Base-by-base conservation (phyloP, 305 asterid species). In the Solanum hybrid region DNA sequence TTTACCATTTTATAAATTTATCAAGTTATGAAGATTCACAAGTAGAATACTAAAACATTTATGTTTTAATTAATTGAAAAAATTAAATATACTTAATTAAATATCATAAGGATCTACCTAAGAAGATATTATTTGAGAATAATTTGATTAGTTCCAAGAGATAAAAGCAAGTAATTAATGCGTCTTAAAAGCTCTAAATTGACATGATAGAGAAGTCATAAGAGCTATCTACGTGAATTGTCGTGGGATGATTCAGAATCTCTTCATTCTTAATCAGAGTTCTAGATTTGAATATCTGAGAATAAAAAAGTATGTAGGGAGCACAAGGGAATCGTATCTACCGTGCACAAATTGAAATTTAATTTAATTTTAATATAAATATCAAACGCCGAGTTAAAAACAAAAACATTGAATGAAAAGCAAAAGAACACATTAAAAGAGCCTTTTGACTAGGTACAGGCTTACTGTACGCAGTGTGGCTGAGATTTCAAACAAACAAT, bases 331-430 rank as follows among this genome's bases (percentile, higher is more conserved):
- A 42, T 12, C 6, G 4, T 39, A 39, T 12, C 3, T 42, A 42
- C 7, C 6, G 1, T 13, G 64, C 64, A 14, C 3, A 3, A 46
- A 46, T 14, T 1, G 0, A 46, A 46, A 46, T 46, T 14, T 46
- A 5, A 46, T 46, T 46, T 13, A 46, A 46, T 46, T 46, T 46
- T 46, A 46, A 46, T 46, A 14, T 0, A 46, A 14, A 5, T 46
- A 46, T 14, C 0, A 14, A 46, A 46, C 1, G 1, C 0, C 2
- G 1, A 14, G 8, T 5, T 1, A 0, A 57, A 2, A 57, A 57
- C 1, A 57, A 40, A 40, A 40, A 40, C 12, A 12, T 39, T 9
- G 42, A 39, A 39, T 10, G 16, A 40, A 40, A 40, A 1, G 5
- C 6, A 40, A 57, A 57, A 57, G 61, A 57, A 18, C n/a, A 57